A percentile compares a stretch with the other conserved stretches of the same genome.
Conservation (phyloP, 257 asterid species). For the Scutellaria baicalensis region DNA sequence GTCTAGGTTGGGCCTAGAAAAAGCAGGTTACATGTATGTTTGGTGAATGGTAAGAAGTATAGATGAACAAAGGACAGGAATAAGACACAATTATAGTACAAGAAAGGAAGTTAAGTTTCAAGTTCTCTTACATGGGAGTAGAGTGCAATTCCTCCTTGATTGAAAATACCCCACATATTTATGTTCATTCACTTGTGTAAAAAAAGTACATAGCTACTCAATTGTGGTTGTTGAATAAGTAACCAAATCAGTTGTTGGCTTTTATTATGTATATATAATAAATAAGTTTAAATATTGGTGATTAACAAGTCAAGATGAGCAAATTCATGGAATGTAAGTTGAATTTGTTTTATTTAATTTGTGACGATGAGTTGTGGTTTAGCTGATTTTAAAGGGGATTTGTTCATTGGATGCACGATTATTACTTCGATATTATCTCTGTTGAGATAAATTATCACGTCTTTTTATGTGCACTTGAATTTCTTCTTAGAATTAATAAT, state of each 20-base stretch:
- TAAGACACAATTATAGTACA: not conserved
- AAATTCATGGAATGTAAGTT: too few species aligned
- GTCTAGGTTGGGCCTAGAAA: too few species aligned
- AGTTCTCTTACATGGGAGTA: not conserved
- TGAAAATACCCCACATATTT: not conserved
- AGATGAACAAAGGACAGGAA: not conserved
- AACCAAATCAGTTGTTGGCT: not conserved
- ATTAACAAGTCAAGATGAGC: too few species aligned
- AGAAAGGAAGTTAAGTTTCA: not conserved
- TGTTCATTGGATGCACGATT: too few species aligned
- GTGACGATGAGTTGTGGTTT: too few species aligned
- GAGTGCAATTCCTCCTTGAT: not conserved
- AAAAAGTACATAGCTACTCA: not conserved
- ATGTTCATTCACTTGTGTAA: not conserved
- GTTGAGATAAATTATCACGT: too few species aligned
- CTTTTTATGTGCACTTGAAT: too few species aligned
- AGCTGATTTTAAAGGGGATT: too few species aligned
- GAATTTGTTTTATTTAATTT: too few species aligned
- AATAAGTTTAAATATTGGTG: too few species aligned
- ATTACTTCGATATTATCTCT: too few species aligned
- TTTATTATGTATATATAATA: not conserved
- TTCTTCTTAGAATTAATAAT: too few species aligned
- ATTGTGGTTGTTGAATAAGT: constrained; percentile 14
- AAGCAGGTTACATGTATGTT: not conserved
- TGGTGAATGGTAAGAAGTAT: not conserved